Evolutionary conservation across 2,329 filamentous ascomycete species (phyloP), one percentile per base, ranked within the genome.

Genomic region (Neoascochyta sp.): DNA sequence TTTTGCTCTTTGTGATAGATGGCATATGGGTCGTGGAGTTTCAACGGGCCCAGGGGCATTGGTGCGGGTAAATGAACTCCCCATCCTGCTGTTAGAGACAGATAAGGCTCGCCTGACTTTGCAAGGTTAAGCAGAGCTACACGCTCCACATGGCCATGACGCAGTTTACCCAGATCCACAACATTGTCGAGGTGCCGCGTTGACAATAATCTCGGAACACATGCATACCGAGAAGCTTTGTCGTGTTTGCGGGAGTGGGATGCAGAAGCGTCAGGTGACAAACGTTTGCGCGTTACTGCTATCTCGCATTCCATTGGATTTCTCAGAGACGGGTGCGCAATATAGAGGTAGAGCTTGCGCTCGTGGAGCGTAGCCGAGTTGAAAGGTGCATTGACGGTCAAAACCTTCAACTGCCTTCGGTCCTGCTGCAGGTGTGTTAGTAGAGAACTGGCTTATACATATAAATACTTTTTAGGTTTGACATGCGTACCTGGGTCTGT

Each of bases 61-160:
- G 48, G 50, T 3, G 45, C 43, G 15, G 55, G 61, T 14, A 60
- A 32, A 17, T 62, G 60, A 19, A 41, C 53, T 15, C 60, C 59
- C 62, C 62, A 64, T 15, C 60, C 58, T 9, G 62, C 57, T 16
- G 39, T 46, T 9, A 64, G 26, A n/a, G 52, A 52, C 10, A 65
- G 18, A 24, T 42, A 44, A 15, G 45, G 30, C 15, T 50, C 47
- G 5, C 27, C 39, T 17, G 46, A 30, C 14, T 50, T 34, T 5
- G 41, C 29, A 14, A 52, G 50, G 11, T 27, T 43, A 20, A 65
- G 45, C 15, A 48, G 44, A 5, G 52, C 43, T 1, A 63, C 32
- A 11, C 61, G 53, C 24, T 62, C 55, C 4, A 60, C 40, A 22
- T 56, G 37, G 5, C 52, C 46, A 29, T 63, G 57, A 10, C 32